These are phyloP conservation scores for Alternaria consortialis DNA, from an alignment of 2,329 filamentous ascomycete species.

Conservation along the genomic window DNA sequence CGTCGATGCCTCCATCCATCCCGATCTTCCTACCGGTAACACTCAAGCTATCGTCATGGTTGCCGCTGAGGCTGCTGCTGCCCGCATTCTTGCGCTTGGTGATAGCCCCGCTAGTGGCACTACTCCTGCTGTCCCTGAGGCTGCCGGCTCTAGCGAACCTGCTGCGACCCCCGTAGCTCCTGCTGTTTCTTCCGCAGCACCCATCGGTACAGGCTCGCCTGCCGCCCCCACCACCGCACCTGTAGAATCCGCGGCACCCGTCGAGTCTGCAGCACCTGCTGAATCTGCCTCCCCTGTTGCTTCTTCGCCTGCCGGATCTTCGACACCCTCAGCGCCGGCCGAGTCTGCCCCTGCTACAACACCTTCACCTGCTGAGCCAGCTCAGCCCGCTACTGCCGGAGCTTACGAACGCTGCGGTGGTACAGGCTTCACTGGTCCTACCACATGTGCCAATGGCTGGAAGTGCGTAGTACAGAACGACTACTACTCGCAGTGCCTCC, in stretches of 20 bases:
- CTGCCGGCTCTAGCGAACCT: conserved; percentile 5
- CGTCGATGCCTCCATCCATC: conserved; percentile 64
- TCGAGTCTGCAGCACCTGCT: conserved; percentile 13
- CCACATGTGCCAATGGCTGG: conserved; percentile 51
- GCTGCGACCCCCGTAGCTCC: conserved; percentile 1
- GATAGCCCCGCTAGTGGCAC: conserved; percentile 26
- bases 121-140: conserved; percentile 10
- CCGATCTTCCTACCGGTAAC: conserved; percentile 74
- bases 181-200: conserved; percentile 3
- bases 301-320: not conserved
- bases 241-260: conserved; percentile 11
- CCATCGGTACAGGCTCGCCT: conserved; percentile 5
- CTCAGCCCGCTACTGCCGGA: conserved; percentile 4
- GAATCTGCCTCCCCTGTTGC: conserved; percentile 8
- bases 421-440: conserved; percentile 50
- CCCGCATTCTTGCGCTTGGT: conserved; percentile 59
- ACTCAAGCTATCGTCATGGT: conserved; percentile 72
- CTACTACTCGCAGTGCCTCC: conserved; percentile 15
- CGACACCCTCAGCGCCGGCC: conserved; percentile 7
- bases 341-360: conserved; percentile 5
- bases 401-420: conserved; percentile 58
- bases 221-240: conserved; percentile 18
- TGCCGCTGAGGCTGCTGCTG: conserved; percentile 68
- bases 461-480: conserved; percentile 53
- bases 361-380: conserved; percentile 1